phyloP scores from a whole-genome alignment of 2,329 filamentous ascomycete genomes.

The Pyrenophora teres region DNA sequence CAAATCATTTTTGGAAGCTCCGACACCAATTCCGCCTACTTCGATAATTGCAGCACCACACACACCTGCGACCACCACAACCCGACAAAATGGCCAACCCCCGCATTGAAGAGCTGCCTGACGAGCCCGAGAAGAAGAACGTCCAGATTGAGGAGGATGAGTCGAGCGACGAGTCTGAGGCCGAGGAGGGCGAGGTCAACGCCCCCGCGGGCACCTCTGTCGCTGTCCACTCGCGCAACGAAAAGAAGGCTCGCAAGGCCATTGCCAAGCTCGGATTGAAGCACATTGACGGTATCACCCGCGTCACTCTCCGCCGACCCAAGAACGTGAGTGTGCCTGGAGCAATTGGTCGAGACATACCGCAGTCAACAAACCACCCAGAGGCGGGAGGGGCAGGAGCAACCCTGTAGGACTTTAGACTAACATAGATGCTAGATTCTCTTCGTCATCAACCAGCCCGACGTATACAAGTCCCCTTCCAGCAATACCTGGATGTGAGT shows the following conservation, averaged over 20 bases:
- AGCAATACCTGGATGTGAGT: slow-evolving; percentile 99
- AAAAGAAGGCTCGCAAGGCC: slow-evolving; percentile 99
- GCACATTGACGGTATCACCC: slow-evolving; percentile 95
- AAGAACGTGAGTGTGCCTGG: slow-evolving; percentile 84
- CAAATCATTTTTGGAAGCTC: slow-evolving; percentile 27
- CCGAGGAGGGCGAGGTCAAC: slow-evolving; percentile 70
- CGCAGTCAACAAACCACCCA: slow-evolving; percentile 5
- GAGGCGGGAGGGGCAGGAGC: slow-evolving; percentile 6
- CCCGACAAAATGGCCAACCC: slow-evolving; percentile 86
- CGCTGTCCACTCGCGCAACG: slow-evolving; percentile 96
- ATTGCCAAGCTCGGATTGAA: slow-evolving; percentile 98
- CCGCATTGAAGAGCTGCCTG: slow-evolving; percentile 95
- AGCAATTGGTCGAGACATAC: slow-evolving; percentile 22
- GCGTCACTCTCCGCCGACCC: slow-evolving; percentile 94
- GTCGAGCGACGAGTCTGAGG: slow-evolving; percentile 75
- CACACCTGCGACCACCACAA: slow-evolving; percentile 31
- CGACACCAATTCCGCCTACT: slow-evolving; percentile 21
- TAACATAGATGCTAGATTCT: slow-evolving; percentile 70
- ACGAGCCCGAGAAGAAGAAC: slow-evolving; percentile 80
- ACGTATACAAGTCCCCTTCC: slow-evolving; percentile 98
- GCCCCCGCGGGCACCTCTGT: slow-evolving; percentile 85
- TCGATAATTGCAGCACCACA: slow-evolving; percentile 18
- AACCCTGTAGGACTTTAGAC: slow-evolving; percentile 14
- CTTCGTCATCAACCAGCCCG: slow-evolving; percentile 99
- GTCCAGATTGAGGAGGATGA: slow-evolving; percentile 74